These are phyloP conservation scores for Leccinum rimulosum DNA, from an alignment of 768 basidiomycete genomes.

Conservation along the genomic window DNA sequence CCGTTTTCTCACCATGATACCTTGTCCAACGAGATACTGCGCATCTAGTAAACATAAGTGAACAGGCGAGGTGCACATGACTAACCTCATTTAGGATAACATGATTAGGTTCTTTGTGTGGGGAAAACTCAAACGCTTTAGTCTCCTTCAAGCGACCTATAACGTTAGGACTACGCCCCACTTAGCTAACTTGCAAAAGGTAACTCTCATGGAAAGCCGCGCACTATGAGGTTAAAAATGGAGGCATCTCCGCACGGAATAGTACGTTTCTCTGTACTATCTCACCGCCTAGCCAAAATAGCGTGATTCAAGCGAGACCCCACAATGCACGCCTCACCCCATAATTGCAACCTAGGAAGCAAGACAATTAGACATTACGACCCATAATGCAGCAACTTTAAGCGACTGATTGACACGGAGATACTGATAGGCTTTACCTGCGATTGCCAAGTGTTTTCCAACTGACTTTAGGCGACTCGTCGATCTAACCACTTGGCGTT, in stretches of 20 bases:
- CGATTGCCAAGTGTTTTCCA: constrained; percentile 61
- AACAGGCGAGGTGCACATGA: constrained; percentile 1
- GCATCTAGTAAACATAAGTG: constrained; percentile 12
- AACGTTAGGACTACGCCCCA: constrained; percentile 68
- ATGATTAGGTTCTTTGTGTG: constrained; percentile 78
- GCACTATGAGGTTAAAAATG: constrained; percentile 68
- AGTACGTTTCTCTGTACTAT: constrained; percentile 66
- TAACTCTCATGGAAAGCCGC: constrained; percentile 20
- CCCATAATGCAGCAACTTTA: not conserved
- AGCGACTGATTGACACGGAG: not conserved
- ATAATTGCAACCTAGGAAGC: constrained; percentile 60
- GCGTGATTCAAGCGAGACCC: constrained; percentile 1
- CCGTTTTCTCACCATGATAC: constrained; percentile 72
- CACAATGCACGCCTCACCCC: constrained; percentile 46
- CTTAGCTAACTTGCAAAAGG: constrained; percentile 6
- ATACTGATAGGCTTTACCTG: constrained; percentile 6
- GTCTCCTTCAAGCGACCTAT: constrained; percentile 65
- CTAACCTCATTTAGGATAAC: constrained; percentile 83
- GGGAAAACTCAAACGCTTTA: constrained; percentile 59
- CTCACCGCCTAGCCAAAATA: constrained; percentile 58
- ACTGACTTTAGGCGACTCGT: constrained; percentile 71
- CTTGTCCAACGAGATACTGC: constrained; percentile 85
- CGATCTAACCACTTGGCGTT: constrained; percentile 50
- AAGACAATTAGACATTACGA: not conserved
- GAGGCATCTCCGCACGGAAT: constrained; percentile 65